phyloP scores from a whole-genome alignment of 2,329 filamentous ascomycete species.

The Beauveria caledonica region DNA sequence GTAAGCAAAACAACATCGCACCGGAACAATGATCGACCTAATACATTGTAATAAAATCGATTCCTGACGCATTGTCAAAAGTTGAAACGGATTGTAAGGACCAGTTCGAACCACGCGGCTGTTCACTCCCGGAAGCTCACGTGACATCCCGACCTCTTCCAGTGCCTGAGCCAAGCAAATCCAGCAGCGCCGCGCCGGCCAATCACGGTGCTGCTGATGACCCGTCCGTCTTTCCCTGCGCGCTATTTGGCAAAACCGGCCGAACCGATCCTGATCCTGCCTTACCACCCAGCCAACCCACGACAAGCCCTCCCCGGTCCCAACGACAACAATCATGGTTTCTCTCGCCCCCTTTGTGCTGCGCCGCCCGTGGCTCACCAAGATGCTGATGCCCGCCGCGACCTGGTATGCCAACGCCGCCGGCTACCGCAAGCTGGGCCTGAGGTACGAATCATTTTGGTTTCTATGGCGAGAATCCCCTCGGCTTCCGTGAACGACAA shows the following conservation, averaged over 20 bases:
- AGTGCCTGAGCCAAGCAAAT: conserved; percentile 10
- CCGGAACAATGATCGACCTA: too few species aligned
- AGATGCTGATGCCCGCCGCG: conserved; percentile 68
- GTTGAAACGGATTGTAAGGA: too few species aligned
- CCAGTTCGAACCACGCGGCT: neutral
- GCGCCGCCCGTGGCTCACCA: conserved; percentile 79
- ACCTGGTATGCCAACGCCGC: conserved; percentile 84
- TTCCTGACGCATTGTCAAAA: too few species aligned
- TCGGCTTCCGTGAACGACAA: neutral
- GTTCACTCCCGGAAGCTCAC: conserved; percentile 12
- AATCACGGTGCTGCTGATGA: conserved; percentile 17
- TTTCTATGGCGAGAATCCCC: neutral
- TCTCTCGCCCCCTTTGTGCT: conserved; percentile 66
- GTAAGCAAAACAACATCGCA: too few species aligned
- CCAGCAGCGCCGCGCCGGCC: conserved; percentile 22
- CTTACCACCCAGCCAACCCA: neutral
- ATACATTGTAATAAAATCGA: too few species aligned
- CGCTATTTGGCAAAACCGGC: conserved; percentile 16
- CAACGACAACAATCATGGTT: conserved; percentile 50
- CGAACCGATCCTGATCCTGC: conserved; percentile 9
- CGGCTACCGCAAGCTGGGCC: conserved; percentile 86
- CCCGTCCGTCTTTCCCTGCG: conserved; percentile 16
- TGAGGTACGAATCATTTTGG: conserved; percentile 55
- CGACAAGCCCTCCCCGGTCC: conserved; percentile 11
- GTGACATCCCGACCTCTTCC: conserved; percentile 26